A percentile compares a stretch with the other conserved stretches of the same genome.
These are phyloP conservation scores for Neltuma alba DNA, from an alignment of 306 rosid species.

Conservation along the genomic window DNA sequence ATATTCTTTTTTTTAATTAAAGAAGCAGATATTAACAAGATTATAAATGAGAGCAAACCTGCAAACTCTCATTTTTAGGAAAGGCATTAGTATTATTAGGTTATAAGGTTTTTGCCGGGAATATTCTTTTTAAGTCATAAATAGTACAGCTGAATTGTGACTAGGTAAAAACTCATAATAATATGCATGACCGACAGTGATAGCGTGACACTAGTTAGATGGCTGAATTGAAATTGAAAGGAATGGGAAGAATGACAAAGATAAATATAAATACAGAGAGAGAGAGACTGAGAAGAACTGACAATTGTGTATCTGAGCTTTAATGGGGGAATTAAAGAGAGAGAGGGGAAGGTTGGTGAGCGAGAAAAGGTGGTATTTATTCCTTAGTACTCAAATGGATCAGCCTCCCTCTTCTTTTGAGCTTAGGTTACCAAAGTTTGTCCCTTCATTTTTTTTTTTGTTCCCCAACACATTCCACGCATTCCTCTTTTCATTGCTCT, in stretches of 20 bases:
- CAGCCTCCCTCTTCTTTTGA: slow-evolving; percentile 15
- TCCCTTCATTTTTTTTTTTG: background rate
- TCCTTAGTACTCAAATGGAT: slow-evolving; percentile 18
- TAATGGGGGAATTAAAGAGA: background rate
- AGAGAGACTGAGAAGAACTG: background rate
- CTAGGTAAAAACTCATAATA: too few relatives aligned
- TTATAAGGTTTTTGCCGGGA: too few relatives aligned
- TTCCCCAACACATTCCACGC: too few relatives aligned
- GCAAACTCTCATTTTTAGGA: too few relatives aligned
- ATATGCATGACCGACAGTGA: background rate
- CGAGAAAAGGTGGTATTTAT: slow-evolving; percentile 30
- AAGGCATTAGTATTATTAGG: too few relatives aligned
- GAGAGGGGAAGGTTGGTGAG: slow-evolving; percentile 10
- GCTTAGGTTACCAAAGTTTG: slow-evolving; percentile 21
- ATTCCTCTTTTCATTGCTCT: slow-evolving; percentile 33
- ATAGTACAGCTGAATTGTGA: too few relatives aligned
- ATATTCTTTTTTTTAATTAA: too few relatives aligned
- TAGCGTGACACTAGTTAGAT: background rate
- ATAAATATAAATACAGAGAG: background rate
- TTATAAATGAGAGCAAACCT: too few relatives aligned
- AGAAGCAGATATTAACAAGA: too few relatives aligned
- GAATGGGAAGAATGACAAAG: background rate
- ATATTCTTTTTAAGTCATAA: too few relatives aligned
- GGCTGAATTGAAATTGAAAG: background rate
- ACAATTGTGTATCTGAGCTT: background rate